These are phyloP conservation scores for Hypoxylon perforatum DNA, from an alignment of 495 filamentous ascomycete genomes.

Conservation along the genomic window DNA sequence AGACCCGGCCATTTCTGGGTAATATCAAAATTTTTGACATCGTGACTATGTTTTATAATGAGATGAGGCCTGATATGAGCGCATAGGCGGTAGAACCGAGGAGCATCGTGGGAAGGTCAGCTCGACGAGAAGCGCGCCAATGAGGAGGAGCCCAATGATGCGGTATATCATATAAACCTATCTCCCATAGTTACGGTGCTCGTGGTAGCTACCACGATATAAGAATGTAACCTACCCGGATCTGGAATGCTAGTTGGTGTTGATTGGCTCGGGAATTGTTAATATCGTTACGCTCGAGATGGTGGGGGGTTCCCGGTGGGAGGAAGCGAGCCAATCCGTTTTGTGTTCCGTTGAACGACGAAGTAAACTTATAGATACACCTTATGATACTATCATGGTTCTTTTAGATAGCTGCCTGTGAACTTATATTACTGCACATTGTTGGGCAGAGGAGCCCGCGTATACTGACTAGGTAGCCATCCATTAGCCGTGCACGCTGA, in stretches of 20 bases:
- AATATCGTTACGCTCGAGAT: no score
- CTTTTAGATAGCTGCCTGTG: no score
- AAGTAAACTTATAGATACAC: no score
- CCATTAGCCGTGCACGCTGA: no score
- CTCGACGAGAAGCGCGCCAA: slow-evolving; percentile 9
- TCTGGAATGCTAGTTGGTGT: not conserved
- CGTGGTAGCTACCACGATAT: not conserved
- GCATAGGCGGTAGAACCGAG: not conserved
- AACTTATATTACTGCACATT: no score
- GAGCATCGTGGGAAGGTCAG: not conserved
- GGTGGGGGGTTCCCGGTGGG: slow-evolving; percentile 4
- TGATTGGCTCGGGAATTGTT: slow-evolving; percentile 6
- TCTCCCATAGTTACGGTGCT: not conserved
- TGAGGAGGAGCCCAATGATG: not conserved
- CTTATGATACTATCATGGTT: no score
- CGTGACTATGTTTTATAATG: not conserved
- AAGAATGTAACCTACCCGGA: not conserved
- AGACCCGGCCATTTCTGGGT: not conserved
- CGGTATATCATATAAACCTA: not conserved
- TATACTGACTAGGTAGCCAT: no score
- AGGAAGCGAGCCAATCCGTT: slow-evolving; percentile 13
- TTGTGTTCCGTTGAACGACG: no score
- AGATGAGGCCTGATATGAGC: slow-evolving; percentile 5
- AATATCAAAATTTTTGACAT: not conserved
- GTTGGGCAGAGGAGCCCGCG: no score